Evolutionary conservation across 2,329 filamentous ascomycete genomes (phyloP).

Genomic region (Macroventuria anomochaeta): DNA sequence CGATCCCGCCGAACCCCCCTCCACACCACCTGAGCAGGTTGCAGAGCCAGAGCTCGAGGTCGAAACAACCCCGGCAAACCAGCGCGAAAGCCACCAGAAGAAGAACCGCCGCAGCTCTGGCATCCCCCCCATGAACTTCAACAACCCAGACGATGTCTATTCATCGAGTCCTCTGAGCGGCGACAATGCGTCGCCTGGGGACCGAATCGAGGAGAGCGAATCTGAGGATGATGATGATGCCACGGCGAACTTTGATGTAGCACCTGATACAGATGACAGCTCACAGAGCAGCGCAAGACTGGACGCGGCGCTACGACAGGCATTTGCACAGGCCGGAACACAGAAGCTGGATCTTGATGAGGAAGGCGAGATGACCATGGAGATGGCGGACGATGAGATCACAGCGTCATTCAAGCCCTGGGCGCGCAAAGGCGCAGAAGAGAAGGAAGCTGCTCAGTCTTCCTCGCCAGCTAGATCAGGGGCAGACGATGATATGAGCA

Average conservation of each 20-base stretch:
- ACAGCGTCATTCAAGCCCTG: slow-evolving; percentile 78
- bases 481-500: slow-evolving; percentile 74
- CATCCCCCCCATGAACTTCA: slow-evolving; percentile 68
- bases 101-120: slow-evolving; percentile 68
- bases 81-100: slow-evolving; percentile 69
- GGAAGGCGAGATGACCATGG: slow-evolving; percentile 59
- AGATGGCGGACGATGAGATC: slow-evolving; percentile 68
- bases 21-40: slow-evolving; percentile 67
- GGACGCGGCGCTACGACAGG: slow-evolving; percentile 78
- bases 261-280: slow-evolving; percentile 62
- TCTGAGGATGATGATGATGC: slow-evolving; percentile 72
- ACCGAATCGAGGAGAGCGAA: slow-evolving; percentile 60
- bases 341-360: slow-evolving; percentile 68
- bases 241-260: slow-evolving; percentile 65
- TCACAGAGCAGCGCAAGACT: slow-evolving; percentile 75
- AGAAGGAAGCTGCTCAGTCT: slow-evolving; percentile 60
- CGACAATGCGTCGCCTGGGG: slow-evolving; percentile 51
- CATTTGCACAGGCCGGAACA: slow-evolving; percentile 76
- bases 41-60: slow-evolving; percentile 66
- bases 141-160: slow-evolving; percentile 68
- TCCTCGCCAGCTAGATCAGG: slow-evolving; percentile 56
- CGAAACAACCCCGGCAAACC: slow-evolving; percentile 67
- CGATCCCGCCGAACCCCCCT: slow-evolving; percentile 64
- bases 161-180: slow-evolving; percentile 82
- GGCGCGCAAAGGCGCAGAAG: slow-evolving; percentile 64